These are phyloP conservation scores for Peterozyma toletana DNA, from an alignment of 805 yeast genomes.

Conservation along the genomic window DNA sequence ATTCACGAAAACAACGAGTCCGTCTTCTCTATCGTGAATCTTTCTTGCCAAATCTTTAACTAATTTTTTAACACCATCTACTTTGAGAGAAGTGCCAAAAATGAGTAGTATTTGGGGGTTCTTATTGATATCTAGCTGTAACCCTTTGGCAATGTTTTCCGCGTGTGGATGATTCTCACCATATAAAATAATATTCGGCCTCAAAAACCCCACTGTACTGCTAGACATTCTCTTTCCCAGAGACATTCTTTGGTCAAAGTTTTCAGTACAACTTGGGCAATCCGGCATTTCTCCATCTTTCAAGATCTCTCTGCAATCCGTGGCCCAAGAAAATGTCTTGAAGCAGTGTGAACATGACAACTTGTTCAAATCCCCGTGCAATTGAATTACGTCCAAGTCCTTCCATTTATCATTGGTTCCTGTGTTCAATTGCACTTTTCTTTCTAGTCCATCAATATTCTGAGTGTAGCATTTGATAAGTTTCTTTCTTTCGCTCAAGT, in stretches of 20 bases:
- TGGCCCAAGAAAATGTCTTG: constrained; percentile 53
- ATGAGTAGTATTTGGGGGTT: constrained; percentile 78
- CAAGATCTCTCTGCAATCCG: constrained; percentile 36
- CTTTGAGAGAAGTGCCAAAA: constrained; percentile 89
- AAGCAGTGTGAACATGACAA: constrained; percentile 74
- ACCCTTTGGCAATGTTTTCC: constrained; percentile 67
- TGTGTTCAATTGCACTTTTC: constrained; percentile 51
- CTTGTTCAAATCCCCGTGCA: constrained; percentile 82
- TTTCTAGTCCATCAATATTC: constrained; percentile 86
- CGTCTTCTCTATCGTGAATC: constrained; percentile 69
- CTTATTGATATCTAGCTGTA: constrained; percentile 55
- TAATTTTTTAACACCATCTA: constrained; percentile 78
- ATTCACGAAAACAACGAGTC: constrained; percentile 72
- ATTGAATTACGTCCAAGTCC: constrained; percentile 69
- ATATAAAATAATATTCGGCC: constrained; percentile 88
- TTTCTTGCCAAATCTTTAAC: constrained; percentile 63
- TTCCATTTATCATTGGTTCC: constrained; percentile 54
- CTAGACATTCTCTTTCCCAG: constrained; percentile 73
- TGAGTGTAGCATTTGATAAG: constrained; percentile 88
- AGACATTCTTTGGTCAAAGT: constrained; percentile 46
- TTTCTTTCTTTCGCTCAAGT: constrained; percentile 53
- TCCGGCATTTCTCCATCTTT: constrained; percentile 65
- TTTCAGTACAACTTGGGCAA: constrained; percentile 62
- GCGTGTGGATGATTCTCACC: constrained; percentile 92
- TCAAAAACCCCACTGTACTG: constrained; percentile 62